Percentiles rank a stretch among this genome's conserved stretches.
Conservation (phyloP, 257 asterid species). For the Osmanthus fragrans region DNA sequence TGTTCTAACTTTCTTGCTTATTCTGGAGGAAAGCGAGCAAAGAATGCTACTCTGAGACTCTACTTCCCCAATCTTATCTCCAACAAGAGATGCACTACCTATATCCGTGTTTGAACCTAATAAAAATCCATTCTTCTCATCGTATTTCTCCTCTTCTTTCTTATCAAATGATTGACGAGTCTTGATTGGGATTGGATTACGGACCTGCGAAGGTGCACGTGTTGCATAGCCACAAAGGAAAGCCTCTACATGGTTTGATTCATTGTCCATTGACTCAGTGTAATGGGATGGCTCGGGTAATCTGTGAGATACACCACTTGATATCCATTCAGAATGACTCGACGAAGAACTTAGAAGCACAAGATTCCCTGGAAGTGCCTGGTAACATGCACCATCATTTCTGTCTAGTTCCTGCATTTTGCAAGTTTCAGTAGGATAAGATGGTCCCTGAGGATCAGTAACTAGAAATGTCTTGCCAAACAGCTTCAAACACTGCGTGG, state of each 20-base stretch:
- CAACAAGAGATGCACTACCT: constrained; percentile 24
- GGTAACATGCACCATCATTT: constrained; percentile 24
- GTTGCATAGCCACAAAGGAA: constrained; percentile 30
- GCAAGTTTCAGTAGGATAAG: constrained; percentile 32
- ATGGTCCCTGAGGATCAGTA: constrained; percentile 35
- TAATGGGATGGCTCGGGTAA: constrained; percentile 20
- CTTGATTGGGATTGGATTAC: constrained; percentile 59
- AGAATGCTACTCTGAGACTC: constrained; percentile 31
- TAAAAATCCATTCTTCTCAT: constrained; percentile 49
- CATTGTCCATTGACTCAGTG: constrained; percentile 15
- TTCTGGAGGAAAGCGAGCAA: constrained; percentile 27
- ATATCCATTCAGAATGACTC: constrained; percentile 23
- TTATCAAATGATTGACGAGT: constrained; percentile 22
- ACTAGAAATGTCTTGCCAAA: constrained; percentile 78
- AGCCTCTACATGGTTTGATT: not conserved
- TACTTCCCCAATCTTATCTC: constrained; percentile 24
- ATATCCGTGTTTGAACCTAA: constrained; percentile 45
- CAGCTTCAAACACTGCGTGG: constrained; percentile 62
- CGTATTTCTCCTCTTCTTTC: constrained; percentile 31
- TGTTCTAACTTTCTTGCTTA: constrained; percentile 35
- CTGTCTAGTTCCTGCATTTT: constrained; percentile 30
- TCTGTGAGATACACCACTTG: constrained; percentile 22
- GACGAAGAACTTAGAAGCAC: constrained; percentile 30
- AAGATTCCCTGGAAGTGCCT: constrained; percentile 29
- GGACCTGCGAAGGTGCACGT: constrained; percentile 37